phyloP scores from a whole-genome alignment of 176 grass and related monocot genomes.

The Areca catechu region DNA sequence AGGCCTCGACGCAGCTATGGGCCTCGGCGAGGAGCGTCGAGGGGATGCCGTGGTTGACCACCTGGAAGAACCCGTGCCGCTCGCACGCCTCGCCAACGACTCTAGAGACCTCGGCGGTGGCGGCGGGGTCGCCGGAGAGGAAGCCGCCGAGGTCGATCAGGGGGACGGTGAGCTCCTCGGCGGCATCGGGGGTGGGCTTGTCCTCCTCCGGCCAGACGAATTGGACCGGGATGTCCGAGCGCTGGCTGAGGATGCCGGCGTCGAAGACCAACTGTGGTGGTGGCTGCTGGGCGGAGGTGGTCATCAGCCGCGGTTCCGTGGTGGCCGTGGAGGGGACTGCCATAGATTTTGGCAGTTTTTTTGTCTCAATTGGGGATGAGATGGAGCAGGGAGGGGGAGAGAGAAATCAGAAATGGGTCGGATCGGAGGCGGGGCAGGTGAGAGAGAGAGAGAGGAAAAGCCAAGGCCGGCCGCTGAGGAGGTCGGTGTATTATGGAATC shows the following conservation, averaged over 20 bases:
- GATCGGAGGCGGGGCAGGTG: too few relatives aligned
- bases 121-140: slow-evolving; percentile 20
- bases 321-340: too few relatives aligned
- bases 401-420: neutral
- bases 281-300: too few relatives aligned
- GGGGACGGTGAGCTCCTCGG: slow-evolving; percentile 50
- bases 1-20: slow-evolving; percentile 58
- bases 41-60: slow-evolving; percentile 78
- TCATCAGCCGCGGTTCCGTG: too few relatives aligned
- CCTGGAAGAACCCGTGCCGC: slow-evolving; percentile 86
- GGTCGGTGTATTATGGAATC: neutral
- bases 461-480: neutral
- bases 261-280: slow-evolving; percentile 44
- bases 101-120: slow-evolving; percentile 8
- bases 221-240: slow-evolving; percentile 48
- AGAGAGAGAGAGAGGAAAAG: neutral
- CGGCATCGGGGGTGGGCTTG: slow-evolving; percentile 39
- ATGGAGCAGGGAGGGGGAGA: neutral
- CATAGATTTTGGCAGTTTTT: too few relatives aligned
- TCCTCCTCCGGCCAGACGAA: slow-evolving; percentile 79
- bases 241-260: slow-evolving; percentile 34
- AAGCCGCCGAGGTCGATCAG: slow-evolving; percentile 70
- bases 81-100: slow-evolving; percentile 45
- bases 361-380: too few relatives aligned
- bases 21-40: slow-evolving; percentile 36